Base-by-base conservation (phyloP, 2,329 filamentous ascomycete species). In the Fusarium oxysporum region DNA sequence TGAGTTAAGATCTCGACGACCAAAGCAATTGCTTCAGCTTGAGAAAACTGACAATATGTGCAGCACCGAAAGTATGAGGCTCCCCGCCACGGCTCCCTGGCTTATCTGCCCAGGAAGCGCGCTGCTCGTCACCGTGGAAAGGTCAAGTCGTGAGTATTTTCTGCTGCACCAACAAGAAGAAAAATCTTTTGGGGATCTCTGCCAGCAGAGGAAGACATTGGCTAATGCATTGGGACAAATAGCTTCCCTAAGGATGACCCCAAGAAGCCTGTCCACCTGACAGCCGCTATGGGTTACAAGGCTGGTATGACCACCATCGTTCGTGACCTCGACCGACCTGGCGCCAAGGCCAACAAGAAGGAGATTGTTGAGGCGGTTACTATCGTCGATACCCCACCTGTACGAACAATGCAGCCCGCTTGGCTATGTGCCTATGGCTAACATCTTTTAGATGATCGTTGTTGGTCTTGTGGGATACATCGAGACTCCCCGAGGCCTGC, bases 241-340 rank as follows among this genome's bases (percentile, higher is more conserved):
- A 97, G 94, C 87, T 99, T 99, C 92, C 96, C 96, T 84, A 98
- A 98, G 93, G 96, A 99, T 93, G 95, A 99, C 91, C 89, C 95
- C 83, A 98, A 98, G 93, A 97, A 98, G 92, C 94, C 95, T 82
- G 94, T 98, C 86, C 96, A 99, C 91, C 92, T 99, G 82, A 99
- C 96, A 77, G 96, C 96, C 83, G 88, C 94, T 83, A 95, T 98
- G 92, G 96, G 96, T 86, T 99, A 99, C 92, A 99, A 99, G 94
- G 96, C 96, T 85, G 96, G 96, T 86, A 99, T 99, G 96, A 98
- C 95, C 86, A 99, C 96, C 82, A 96, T 98, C 87, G 96, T 99
- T 85, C 96, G 96, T 88, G 96, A 98, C 87, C 91, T 98, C 86
- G 96, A 99, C 92, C 93, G 96, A 87, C 96, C 96, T 79, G 96